These are phyloP conservation scores for Diaporthe caulivora DNA, from an alignment of 2,329 filamentous ascomycete species.

Conservation along the genomic window DNA sequence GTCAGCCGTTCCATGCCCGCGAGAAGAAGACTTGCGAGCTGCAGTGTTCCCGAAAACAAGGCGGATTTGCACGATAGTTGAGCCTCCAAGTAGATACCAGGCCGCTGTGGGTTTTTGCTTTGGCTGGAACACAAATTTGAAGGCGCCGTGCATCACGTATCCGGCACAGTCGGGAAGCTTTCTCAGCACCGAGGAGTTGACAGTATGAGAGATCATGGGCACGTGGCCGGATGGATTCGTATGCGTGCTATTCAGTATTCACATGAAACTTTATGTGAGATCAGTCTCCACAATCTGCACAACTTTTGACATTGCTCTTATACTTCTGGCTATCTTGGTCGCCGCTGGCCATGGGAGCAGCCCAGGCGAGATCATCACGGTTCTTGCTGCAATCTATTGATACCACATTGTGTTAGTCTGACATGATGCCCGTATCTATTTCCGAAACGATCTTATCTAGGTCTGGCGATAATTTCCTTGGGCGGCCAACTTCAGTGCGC, in stretches of 20 bases:
- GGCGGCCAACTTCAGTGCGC: too few species aligned
- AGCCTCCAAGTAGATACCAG: neutral
- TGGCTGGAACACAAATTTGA: neutral
- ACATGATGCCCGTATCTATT: too few species aligned
- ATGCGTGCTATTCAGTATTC: neutral
- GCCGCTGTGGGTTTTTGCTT: too few species aligned
- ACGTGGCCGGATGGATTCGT: too few species aligned
- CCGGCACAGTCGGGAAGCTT: neutral
- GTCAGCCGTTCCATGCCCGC: neutral
- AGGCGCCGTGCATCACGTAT: neutral
- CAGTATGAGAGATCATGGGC: neutral
- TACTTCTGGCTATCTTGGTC: too few species aligned
- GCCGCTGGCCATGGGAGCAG: neutral
- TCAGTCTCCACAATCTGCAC: neutral
- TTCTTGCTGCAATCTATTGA: neutral
- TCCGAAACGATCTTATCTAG: too few species aligned
- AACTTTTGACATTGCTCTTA: neutral
- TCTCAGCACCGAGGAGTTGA: neutral
- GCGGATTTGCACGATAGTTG: neutral
- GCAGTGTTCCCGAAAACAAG: neutral
- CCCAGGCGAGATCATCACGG: neutral
- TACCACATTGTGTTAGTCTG: too few species aligned
- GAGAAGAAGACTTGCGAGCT: neutral
- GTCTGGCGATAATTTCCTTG: too few species aligned
- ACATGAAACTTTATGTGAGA: neutral